A percentile compares a stretch with the other conserved stretches of the same genome.
phyloP scores from a whole-genome alignment of 176 grass and related monocot species.

The Avena sativa region DNA sequence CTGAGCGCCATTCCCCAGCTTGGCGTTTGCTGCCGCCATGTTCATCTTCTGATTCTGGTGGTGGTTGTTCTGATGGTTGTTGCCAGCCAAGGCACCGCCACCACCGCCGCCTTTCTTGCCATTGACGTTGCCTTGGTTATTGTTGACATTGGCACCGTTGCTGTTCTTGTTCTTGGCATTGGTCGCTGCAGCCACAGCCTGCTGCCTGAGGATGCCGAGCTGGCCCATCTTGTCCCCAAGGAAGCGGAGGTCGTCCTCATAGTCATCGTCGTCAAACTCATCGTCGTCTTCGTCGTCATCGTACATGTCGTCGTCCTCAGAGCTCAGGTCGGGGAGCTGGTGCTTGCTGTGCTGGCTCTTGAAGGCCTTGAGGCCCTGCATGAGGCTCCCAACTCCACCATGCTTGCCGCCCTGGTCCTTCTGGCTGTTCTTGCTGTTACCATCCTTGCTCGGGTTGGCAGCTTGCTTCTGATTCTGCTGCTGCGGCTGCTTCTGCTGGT shows the following conservation, averaged over 20 bases:
- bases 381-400: conserved; percentile 64
- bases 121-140: conserved; percentile 44
- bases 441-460: conserved; percentile 50
- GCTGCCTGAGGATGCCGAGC: conserved; percentile 63
- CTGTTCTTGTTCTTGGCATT: conserved; percentile 53
- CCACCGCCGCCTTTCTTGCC: conserved; percentile 48
- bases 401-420: conserved; percentile 73
- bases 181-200: background rate
- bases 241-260: conserved; percentile 69
- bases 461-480: conserved; percentile 55
- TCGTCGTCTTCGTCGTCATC: conserved; percentile 77
- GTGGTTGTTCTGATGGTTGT: conserved; percentile 61
- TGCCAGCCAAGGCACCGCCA: conserved; percentile 20
- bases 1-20: conserved; percentile 47
- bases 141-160: conserved; percentile 42
- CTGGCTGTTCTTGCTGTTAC: conserved; percentile 53
- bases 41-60: conserved; percentile 70
- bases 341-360: conserved; percentile 84
- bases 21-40: conserved; percentile 59
- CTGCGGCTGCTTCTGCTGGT: conserved; percentile 56
- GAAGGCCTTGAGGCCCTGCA: conserved; percentile 89
- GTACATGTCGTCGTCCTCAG: conserved; percentile 72
- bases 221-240: conserved; percentile 82
- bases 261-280: conserved; percentile 65
- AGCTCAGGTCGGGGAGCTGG: conserved; percentile 59